Evolutionary conservation across 805 yeast genomes (phyloP).

Genomic region (Sugiyamaella mastotermitis): DNA sequence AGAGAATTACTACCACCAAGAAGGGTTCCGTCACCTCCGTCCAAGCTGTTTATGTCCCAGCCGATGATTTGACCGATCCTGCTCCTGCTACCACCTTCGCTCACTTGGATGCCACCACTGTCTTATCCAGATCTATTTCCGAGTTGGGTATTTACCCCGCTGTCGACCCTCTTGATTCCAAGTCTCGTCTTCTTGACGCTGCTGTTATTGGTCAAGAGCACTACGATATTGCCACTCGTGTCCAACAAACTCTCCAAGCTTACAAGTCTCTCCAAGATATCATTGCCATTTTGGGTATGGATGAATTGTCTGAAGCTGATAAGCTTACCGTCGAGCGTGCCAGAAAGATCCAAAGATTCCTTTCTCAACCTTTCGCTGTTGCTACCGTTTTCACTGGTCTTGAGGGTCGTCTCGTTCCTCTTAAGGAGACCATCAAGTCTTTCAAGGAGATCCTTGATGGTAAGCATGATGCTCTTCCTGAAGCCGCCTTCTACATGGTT

Average conservation of each 20-base stretch:
- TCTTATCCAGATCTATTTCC: slow-evolving; percentile 98
- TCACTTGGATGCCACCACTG: slow-evolving; percentile 99
- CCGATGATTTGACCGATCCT: slow-evolving; percentile 99
- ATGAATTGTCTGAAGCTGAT: slow-evolving; percentile 97
- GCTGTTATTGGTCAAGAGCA: slow-evolving; percentile 98
- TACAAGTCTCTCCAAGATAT: slow-evolving; percentile 99
- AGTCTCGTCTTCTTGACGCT: slow-evolving; percentile 96
- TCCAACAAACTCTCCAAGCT: slow-evolving; percentile 98
- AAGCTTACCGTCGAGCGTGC: slow-evolving; percentile 99
- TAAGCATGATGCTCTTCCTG: slow-evolving; percentile 98
- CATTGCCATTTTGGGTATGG: slow-evolving; percentile 99
- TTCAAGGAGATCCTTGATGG: slow-evolving; percentile 97
- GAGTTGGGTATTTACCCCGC: slow-evolving; percentile 99
- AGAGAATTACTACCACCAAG: slow-evolving; percentile 98
- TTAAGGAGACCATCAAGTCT: slow-evolving; percentile 89
- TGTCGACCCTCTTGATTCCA: slow-evolving; percentile 99
- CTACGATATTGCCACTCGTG: slow-evolving; percentile 89
- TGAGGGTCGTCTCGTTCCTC: slow-evolving; percentile 94
- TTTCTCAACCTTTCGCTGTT: slow-evolving; percentile 99
- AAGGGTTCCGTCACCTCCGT: slow-evolving; percentile 99
- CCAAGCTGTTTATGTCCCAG: slow-evolving; percentile 99
- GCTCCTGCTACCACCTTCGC: slow-evolving; percentile 99
- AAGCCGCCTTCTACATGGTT: slow-evolving; percentile 99
- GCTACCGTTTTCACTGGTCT: slow-evolving; percentile 99
- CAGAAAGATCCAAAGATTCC: slow-evolving; percentile 99